Evolutionary conservation across 352 stramenopile species (phyloP).

Genomic region (Phytophthora melonis): DNA sequence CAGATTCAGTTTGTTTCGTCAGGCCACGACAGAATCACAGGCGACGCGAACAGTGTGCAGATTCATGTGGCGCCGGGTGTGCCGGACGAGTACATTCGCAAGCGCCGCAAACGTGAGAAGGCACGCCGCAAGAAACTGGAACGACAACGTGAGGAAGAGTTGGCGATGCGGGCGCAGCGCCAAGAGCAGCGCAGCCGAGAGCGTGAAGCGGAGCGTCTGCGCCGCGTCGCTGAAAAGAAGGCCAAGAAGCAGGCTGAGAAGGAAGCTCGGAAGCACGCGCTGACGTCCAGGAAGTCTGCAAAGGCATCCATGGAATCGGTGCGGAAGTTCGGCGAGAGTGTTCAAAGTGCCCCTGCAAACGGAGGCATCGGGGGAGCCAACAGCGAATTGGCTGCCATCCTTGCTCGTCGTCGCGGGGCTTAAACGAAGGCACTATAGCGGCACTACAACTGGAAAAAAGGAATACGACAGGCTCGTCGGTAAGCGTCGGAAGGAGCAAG

Average conservation of each 20-base stretch:
- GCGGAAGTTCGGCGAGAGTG: conserved; percentile 82
- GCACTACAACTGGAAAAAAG: not conserved
- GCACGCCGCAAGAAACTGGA: conserved; percentile 79
- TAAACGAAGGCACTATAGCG: conserved; percentile 14
- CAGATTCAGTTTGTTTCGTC: conserved; percentile 73
- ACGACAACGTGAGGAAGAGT: conserved; percentile 75
- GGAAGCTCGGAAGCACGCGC: conserved; percentile 62
- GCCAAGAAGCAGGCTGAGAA: conserved; percentile 87
- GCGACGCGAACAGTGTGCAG: conserved; percentile 52
- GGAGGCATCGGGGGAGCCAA: conserved; percentile 73
- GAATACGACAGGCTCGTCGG: not conserved
- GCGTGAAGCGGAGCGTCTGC: conserved; percentile 78
- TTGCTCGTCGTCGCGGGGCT: conserved; percentile 71
- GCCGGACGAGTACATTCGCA: conserved; percentile 87
- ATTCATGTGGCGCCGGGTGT: conserved; percentile 75
- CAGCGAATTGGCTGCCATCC: conserved; percentile 82
- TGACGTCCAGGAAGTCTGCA: conserved; percentile 48
- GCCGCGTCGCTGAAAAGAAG: conserved; percentile 87
- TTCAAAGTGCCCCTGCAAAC: conserved; percentile 46
- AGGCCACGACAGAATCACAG: conserved; percentile 51
- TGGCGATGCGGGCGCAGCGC: conserved; percentile 72
- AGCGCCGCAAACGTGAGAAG: conserved; percentile 87
- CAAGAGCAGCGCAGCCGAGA: conserved; percentile 71
- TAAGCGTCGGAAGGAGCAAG: conserved; percentile 12
- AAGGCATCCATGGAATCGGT: conserved; percentile 67